Percentiles rank a stretch among this genome's conserved stretches.
Evolutionary conservation across 1,139 yeast species (phyloP).

Genomic region (Yamadazyma trypodendri): DNA sequence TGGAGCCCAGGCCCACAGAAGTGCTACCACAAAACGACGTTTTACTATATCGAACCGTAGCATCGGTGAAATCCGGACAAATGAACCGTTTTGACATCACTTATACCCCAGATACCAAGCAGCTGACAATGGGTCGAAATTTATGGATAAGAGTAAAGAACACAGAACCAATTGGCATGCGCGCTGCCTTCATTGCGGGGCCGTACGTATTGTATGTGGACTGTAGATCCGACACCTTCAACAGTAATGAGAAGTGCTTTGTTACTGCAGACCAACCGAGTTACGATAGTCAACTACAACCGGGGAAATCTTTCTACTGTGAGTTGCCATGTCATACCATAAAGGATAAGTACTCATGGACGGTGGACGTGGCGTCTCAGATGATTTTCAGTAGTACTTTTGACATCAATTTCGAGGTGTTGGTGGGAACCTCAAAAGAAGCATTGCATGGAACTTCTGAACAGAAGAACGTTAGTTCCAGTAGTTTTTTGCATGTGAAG

Average conservation of each 20-base stretch:
- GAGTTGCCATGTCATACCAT: conserved; percentile 41
- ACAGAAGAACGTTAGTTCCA: too few species aligned
- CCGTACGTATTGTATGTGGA: conserved; percentile 90
- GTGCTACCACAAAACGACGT: too few species aligned
- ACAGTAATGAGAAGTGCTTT: conserved; percentile 51
- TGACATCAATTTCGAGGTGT: conserved; percentile 66
- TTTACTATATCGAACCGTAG: conserved; percentile 33
- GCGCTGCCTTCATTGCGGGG: conserved; percentile 90
- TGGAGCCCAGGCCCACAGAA: too few species aligned
- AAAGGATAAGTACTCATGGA: conserved; percentile 60
- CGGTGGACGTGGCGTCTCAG: conserved; percentile 83
- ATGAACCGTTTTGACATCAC: conserved; percentile 34
- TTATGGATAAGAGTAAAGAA: conserved; percentile 71
- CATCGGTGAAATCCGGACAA: conserved; percentile 39
- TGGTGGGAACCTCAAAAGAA: conserved; percentile 53
- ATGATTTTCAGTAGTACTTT: conserved; percentile 73
- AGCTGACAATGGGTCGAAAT: conserved; percentile 22
- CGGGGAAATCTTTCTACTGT: conserved; percentile 60
- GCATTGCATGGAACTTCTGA: too few species aligned
- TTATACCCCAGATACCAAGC: conserved; percentile 26
- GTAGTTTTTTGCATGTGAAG: conserved; percentile 43
- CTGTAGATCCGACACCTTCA: conserved; percentile 64
- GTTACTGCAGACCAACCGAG: conserved; percentile 68
- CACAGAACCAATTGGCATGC: conserved; percentile 65
- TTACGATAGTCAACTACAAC: conserved; percentile 65